These are phyloP conservation scores for Hypoxylon crocopeplum DNA, from an alignment of 495 filamentous ascomycete genomes.

Conservation along the genomic window DNA sequence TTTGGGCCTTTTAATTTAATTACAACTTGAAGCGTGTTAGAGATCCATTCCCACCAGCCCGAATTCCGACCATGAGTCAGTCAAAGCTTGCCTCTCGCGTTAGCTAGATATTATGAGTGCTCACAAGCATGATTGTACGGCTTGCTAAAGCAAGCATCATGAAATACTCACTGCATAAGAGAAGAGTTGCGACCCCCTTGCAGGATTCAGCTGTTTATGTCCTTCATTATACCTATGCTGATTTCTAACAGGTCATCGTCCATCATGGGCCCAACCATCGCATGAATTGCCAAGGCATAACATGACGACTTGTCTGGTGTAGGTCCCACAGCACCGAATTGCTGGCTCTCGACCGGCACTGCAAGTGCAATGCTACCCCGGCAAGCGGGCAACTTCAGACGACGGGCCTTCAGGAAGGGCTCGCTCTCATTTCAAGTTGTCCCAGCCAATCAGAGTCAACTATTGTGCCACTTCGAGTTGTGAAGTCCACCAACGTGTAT, in stretches of 20 bases:
- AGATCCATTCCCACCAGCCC: background rate
- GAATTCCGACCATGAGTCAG: background rate
- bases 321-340: conserved; percentile 14
- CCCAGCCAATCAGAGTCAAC: too few relatives aligned
- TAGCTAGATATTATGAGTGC: background rate
- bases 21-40: conserved; percentile 10
- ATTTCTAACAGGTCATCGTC: background rate
- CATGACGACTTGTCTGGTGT: conserved; percentile 9
- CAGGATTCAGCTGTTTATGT: too few relatives aligned
- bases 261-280: background rate
- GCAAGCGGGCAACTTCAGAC: conserved; percentile 3
- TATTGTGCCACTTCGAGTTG: too few relatives aligned
- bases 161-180: too few relatives aligned
- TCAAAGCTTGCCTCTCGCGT: background rate
- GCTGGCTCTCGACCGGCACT: conserved; percentile 23
- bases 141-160: too few relatives aligned
- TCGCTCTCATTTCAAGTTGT: too few relatives aligned
- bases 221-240: background rate
- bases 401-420: conserved; percentile 2
- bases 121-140: too few relatives aligned
- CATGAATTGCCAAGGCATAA: conserved; percentile 25
- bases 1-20: conserved; percentile 28
- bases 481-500: conserved; percentile 16
- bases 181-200: too few relatives aligned
- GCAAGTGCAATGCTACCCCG: conserved; percentile 11